A percentile compares a stretch with the other conserved stretches of the same genome.
phyloP scores from a whole-genome alignment of 2,329 filamentous ascomycete genomes.

The Orbilia blumenaviensis region DNA sequence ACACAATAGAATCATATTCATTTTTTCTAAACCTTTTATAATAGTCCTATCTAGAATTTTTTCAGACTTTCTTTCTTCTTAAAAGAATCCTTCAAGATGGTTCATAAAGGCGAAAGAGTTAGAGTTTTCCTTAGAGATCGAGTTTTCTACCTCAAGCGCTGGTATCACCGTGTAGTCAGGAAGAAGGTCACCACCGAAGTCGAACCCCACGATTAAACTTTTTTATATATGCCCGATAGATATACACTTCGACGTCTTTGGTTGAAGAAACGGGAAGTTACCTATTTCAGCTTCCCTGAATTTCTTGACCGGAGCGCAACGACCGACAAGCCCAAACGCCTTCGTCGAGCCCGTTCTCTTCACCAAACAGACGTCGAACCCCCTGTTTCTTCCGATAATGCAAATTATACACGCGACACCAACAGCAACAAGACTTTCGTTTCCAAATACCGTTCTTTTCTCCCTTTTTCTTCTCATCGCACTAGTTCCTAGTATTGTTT shows the following conservation, averaged over 20 bases:
- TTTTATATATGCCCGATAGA: slow-evolving; percentile 44
- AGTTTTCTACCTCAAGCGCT: slow-evolving; percentile 47
- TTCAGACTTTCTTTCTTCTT: neutral
- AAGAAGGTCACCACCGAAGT: slow-evolving; percentile 50
- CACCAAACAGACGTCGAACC: slow-evolving; percentile 44
- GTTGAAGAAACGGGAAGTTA: slow-evolving; percentile 54
- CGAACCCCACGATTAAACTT: slow-evolving; percentile 47
- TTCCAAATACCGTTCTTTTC: slow-evolving; percentile 48
- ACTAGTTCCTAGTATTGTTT: slow-evolving; percentile 1
- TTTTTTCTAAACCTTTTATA: slow-evolving; percentile 14
- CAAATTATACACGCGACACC: slow-evolving; percentile 31
- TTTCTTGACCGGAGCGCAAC: slow-evolving; percentile 40
- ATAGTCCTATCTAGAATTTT: slow-evolving; percentile 5
- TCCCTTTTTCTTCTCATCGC: slow-evolving; percentile 30
- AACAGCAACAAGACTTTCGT: slow-evolving; percentile 33
- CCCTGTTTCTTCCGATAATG: slow-evolving; percentile 21
- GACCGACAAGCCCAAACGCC: slow-evolving; percentile 37
- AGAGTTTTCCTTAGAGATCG: slow-evolving; percentile 48
- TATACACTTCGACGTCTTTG: slow-evolving; percentile 53
- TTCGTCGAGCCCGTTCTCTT: slow-evolving; percentile 48
- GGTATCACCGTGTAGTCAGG: slow-evolving; percentile 33
- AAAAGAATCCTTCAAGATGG: slow-evolving; percentile 37
- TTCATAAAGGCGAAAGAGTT: slow-evolving; percentile 21
- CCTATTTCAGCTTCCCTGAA: slow-evolving; percentile 51
- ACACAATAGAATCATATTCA: neutral